Conservation (phyloP, 176 grass and related monocot genomes). For the Rhynchospora pubera region DNA sequence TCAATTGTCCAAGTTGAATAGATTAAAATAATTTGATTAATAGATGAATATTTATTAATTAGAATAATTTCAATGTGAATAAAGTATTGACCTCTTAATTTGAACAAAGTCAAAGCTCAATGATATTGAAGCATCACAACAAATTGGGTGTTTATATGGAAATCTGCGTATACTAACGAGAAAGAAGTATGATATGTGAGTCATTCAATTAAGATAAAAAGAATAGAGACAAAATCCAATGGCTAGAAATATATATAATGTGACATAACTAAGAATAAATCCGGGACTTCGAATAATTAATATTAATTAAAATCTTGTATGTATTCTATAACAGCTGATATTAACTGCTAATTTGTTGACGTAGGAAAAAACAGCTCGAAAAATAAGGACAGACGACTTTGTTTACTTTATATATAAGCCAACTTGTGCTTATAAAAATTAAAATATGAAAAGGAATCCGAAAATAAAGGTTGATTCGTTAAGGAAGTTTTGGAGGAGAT, state of each 20-base stretch:
- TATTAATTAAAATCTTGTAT: too few species aligned
- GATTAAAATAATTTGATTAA: background rate
- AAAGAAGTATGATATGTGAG: too few species aligned
- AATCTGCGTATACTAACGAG: background rate
- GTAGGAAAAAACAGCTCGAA: background rate
- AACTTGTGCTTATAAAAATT: background rate
- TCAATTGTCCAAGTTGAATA: background rate
- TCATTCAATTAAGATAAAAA: too few species aligned
- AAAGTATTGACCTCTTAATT: background rate
- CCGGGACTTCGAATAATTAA: too few species aligned
- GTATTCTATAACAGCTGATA: background rate
- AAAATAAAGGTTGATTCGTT: background rate
- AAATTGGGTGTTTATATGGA: background rate
- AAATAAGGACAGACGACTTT: background rate
- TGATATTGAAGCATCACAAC: background rate
- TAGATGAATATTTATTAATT: background rate
- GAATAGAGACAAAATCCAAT: too few species aligned
- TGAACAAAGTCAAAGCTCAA: background rate
- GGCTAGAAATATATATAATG: too few species aligned
- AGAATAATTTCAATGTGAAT: background rate
- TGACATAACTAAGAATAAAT: too few species aligned
- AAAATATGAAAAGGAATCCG: background rate
- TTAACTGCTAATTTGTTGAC: background rate
- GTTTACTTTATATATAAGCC: background rate
- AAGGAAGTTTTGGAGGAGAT: background rate